Base-by-base conservation (phyloP, 129 eudicot species). In the Artemisia argyi region DNA sequence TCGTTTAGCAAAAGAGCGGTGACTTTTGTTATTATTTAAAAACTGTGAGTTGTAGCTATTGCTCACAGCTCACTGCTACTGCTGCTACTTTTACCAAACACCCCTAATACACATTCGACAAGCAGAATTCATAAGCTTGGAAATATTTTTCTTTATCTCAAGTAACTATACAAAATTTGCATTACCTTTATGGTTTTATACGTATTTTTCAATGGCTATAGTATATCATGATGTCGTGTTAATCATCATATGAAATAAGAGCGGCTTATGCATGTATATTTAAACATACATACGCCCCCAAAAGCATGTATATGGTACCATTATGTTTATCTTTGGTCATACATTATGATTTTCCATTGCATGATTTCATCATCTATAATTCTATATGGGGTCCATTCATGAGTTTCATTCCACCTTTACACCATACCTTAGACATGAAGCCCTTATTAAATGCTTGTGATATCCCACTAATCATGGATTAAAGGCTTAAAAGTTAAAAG, bases 321-420 rank as follows among this genome's bases (percentile, higher is more conserved):
- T 20, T 50, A 55, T 78, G 82, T 78, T 14, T 71, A 71, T 17
- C 76, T 77, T 70, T 70, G 42, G 56, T 42, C 59, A 77, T 70
- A 39, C 81, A 78, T 71, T 44, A 55, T 78, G 52, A 78, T 78
- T 72, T 61, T 62, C 22, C 67, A 55, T 71, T 64, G 76, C 72
- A 69, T 70, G 54, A 70, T 70, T 49, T 16, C 76, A 77, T 77
- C 66, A 54, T 78, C 59, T 22, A 62, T 28, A 28, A 28, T 28
- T 3, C 4, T 28, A 28, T 52, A 77, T 69, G 66, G 76, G 76
- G 82, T 47, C 76, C 81, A 62, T 52, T 42, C 72, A 77, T 71
- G 67, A 78, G 82, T 71, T 78, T 71, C 82, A 78, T 53, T 65
- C 67, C 3, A 63, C 61, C 77, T 78, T 78, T 78, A 72, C 73